These are phyloP conservation scores for Zymoseptoria crescenta DNA, from an alignment of 2,329 filamentous ascomycete genomes.

Conservation along the genomic window DNA sequence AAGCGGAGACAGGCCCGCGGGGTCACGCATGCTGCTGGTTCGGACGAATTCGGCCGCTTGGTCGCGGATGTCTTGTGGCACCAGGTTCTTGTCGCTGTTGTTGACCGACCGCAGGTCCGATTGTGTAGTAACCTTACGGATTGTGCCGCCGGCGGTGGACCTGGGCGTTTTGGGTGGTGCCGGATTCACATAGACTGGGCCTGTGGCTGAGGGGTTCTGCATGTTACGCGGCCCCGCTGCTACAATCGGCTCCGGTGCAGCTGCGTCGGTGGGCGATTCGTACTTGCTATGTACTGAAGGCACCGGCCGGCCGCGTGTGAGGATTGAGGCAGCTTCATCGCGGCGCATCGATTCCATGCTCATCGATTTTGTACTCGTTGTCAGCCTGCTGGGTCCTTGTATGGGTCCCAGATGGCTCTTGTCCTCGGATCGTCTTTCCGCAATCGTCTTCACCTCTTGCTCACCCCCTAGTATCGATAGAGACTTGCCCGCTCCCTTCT, in stretches of 20 bases:
- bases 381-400: slow-evolving; percentile 36
- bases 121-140: slow-evolving; percentile 28
- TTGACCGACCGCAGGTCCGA: slow-evolving; percentile 22
- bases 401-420: slow-evolving; percentile 1
- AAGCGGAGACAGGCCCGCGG: slow-evolving; percentile 33
- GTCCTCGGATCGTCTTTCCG: background rate
- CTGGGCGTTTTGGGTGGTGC: slow-evolving; percentile 9
- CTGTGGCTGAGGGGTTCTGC: slow-evolving; percentile 33
- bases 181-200: slow-evolving; percentile 28
- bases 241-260: slow-evolving; percentile 78
- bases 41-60: slow-evolving; percentile 44
- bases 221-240: slow-evolving; percentile 65
- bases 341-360: slow-evolving; percentile 64
- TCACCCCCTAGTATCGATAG: slow-evolving; percentile 4
- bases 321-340: slow-evolving; percentile 33
- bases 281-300: slow-evolving; percentile 37
- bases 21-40: slow-evolving; percentile 33
- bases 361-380: slow-evolving; percentile 51
- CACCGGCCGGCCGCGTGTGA: slow-evolving; percentile 37
- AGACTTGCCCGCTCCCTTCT: slow-evolving; percentile 8
- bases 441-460: background rate
- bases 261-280: slow-evolving; percentile 50
- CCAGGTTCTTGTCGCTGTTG: slow-evolving; percentile 16
- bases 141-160: slow-evolving; percentile 15
- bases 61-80: slow-evolving; percentile 36